Evolutionary conservation across 2,329 filamentous ascomycete species (phyloP).

Genomic region (Cucurbitaria berberidis): DNA sequence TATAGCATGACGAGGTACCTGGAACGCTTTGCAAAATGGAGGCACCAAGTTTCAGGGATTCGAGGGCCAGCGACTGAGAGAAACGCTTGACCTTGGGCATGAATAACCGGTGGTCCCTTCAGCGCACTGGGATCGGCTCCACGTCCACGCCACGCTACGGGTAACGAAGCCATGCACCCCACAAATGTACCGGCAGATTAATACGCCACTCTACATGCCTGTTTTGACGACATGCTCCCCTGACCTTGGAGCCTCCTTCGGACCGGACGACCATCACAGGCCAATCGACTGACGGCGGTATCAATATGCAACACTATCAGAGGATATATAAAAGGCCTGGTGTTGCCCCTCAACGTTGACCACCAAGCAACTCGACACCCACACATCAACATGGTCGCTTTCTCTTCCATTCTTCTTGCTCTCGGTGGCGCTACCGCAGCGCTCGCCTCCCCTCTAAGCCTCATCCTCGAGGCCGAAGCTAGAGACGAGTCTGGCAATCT

Average conservation of each 20-base stretch:
- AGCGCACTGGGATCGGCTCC: slow-evolving; percentile 8
- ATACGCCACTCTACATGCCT: slow-evolving; percentile 13
- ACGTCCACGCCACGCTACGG: slow-evolving; percentile 6
- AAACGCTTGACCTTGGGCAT: slow-evolving; percentile 6
- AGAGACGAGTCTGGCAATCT: slow-evolving; percentile 15
- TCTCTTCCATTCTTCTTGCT: slow-evolving; percentile 38
- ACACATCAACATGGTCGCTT: slow-evolving; percentile 35
- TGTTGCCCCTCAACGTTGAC: neutral
- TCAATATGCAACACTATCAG: slow-evolving; percentile 11
- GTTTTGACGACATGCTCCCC: slow-evolving; percentile 3
- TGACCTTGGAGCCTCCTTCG: slow-evolving; percentile 19
- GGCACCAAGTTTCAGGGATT: neutral
- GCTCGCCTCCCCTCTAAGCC: slow-evolving; percentile 36
- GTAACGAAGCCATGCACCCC: slow-evolving; percentile 26
- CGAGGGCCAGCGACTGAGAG: neutral
- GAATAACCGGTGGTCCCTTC: slow-evolving; percentile 37
- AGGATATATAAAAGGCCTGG: slow-evolving; percentile 26
- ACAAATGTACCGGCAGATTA: slow-evolving; percentile 30
- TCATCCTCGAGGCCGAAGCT: slow-evolving; percentile 24
- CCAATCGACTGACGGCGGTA: neutral
- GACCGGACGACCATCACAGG: slow-evolving; percentile 9
- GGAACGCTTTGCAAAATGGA: neutral
- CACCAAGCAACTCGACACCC: slow-evolving; percentile 17
- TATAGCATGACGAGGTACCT: neutral
- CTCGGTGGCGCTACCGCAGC: slow-evolving; percentile 34